Percentiles rank a stretch among this genome's conserved stretches.
These are phyloP conservation scores for Zarea fungicola DNA, from an alignment of 2,329 filamentous ascomycete genomes.

Conservation along the genomic window DNA sequence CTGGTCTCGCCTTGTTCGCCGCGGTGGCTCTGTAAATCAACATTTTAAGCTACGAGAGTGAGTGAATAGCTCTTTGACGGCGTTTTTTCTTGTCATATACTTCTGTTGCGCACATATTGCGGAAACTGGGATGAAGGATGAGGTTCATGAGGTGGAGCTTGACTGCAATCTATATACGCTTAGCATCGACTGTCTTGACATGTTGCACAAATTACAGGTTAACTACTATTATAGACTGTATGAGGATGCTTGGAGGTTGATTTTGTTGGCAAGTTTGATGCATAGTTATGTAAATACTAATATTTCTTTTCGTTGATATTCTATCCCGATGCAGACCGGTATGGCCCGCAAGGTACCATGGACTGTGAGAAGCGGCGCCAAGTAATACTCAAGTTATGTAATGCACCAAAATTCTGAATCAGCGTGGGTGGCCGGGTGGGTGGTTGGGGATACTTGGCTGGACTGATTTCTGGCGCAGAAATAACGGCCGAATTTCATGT, in stretches of 20 bases:
- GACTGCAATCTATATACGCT: not conserved
- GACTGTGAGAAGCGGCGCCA: too few relatives aligned
- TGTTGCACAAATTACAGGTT: not conserved
- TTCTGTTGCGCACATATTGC: slow-evolving; percentile 1
- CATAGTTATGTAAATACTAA: not conserved
- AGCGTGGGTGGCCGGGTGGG: too few relatives aligned
- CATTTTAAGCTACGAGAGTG: not conserved
- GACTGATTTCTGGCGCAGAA: not conserved
- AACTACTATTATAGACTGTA: not conserved
- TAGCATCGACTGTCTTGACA: not conserved
- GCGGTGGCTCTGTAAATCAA: slow-evolving; percentile 20
- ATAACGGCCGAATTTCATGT: not conserved
- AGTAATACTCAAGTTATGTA: too few relatives aligned
- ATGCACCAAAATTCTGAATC: slow-evolving; percentile 1
- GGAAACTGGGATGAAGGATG: not conserved
- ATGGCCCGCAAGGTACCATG: too few relatives aligned
- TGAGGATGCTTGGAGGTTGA: not conserved
- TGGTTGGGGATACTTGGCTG: slow-evolving; percentile 5
- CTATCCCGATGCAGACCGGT: too few relatives aligned
- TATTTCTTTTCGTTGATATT: too few relatives aligned
- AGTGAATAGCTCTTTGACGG: too few relatives aligned
- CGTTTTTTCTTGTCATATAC: slow-evolving; percentile 3
- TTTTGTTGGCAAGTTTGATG: not conserved
- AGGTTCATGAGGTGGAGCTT: not conserved
- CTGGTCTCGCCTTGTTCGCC: slow-evolving; percentile 24